Evolutionary conservation across 148 eudicot species (phyloP), one percentile per base, ranked within the genome.

Genomic region (Nepenthes gracilis): DNA sequence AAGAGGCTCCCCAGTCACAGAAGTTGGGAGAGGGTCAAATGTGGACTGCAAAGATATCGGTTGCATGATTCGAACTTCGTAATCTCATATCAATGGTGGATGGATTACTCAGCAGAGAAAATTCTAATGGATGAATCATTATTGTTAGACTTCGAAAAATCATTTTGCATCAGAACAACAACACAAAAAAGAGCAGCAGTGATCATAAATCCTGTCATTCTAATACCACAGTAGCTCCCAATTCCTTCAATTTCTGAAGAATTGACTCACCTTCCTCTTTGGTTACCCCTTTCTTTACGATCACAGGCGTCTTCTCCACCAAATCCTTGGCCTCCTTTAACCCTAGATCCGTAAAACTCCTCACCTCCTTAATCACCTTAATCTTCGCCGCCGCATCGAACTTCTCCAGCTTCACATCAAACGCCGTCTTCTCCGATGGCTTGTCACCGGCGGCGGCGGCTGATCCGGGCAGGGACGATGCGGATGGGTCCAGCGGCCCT

Each of bases 261-360:
- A 89, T 86, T 12, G 83, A 43, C 9, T 83, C 81, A 0, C 77
- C 94, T 60, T 89, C 94, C 32, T 86, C 97, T 47, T 89, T 86
- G 0, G 87, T 54, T 1, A 86, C 78, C 9, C 88, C 90, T 51
- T 77, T 78, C 80, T 84, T 89, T 34, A 89, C 74, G 64, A 89
- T 87, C 2, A 70, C 62, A 0, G 97, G 97, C 7, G 76, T 80
- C 38, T 82, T 89, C 75, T 89, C 97, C 32, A 89, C 94, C 80
- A 89, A 72, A 51, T 86, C 90, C 40, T 89, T 89, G 7, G 97
- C 97, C 58, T 89, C 94, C 62, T 87, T 87, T 64, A 87, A 64
- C 47, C 90, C 90, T 43, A 87, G 70, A 33, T 80, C 83, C 52
- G 90, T 87, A 57, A 81, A 80, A 11, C 70, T 54, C 57, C 95